Base-by-base conservation (phyloP, 352 stramenopile genomes). In the Pythium monospermum region DNA sequence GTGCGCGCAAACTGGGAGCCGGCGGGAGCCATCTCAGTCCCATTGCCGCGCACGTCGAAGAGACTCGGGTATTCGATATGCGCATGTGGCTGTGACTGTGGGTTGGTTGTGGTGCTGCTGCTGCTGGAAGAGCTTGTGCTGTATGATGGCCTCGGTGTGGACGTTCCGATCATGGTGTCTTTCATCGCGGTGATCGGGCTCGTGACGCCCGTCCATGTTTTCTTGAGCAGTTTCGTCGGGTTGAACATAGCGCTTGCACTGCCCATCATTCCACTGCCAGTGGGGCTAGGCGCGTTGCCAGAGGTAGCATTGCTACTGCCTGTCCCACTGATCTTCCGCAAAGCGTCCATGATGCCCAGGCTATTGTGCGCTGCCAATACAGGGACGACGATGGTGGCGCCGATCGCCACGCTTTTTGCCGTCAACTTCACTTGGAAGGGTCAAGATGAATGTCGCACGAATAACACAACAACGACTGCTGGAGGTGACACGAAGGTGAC, bases 61-160 rank as follows among this genome's bases (percentile, higher is more conserved):
- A 91, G 72, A 28, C 77, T 76, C 57, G 80, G 76, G 66, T 89
- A 89, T 61, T 89, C 72, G 1, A 18, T 57, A 57, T 16, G 80
- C 71, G 27, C 73, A n/a, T n/a, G n/a, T n/a, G n/a, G n/a, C n/a
- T n/a, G n/a, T n/a, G n/a, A n/a, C n/a, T n/a, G n/a, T n/a, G n/a
- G n/a, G n/a, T n/a, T n/a, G n/a, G n/a, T n/a, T n/a, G n/a, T 28
- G 25, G 21, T 18, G 16, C 32, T 54, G n/a, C 18, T 38, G 43
- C 33, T 49, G 3, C 36, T 27, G 8, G 44, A 53, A 1, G 35
- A 58, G 32, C 40, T 51, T 26, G 36, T 47, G 32, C 26, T 50
- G 35, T 59, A 53, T 16, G 49, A 21, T 35, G 43, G 43, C 30
- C 73, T 71, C 6, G 74, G 74, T 37, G 74, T 84, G 26, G 61